phyloP scores from a whole-genome alignment of 345 rosid species.

The Euphorbia pulcherrima region DNA sequence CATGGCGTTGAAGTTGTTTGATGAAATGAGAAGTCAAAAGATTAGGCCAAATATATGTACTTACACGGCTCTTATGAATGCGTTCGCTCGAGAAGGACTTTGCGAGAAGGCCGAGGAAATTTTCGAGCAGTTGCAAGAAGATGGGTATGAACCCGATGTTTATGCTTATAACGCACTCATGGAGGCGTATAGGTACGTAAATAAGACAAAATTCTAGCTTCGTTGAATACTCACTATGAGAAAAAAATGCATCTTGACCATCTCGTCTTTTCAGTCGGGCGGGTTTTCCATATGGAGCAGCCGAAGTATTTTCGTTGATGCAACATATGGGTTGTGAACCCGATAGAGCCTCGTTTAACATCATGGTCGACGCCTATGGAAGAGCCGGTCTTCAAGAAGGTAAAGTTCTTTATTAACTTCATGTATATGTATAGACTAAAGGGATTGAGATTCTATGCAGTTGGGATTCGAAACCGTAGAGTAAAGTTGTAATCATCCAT shows the following conservation, averaged over 20 bases:
- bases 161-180: conserved; percentile 89
- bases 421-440: too few relatives aligned
- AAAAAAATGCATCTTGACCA: conserved; percentile 4
- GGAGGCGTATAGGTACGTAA: conserved; percentile 76
- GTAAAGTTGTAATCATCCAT: too few relatives aligned
- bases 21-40: conserved; percentile 76
- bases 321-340: conserved; percentile 95
- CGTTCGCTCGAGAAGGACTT: conserved; percentile 93
- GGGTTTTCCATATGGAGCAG: conserved; percentile 86
- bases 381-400: conserved; percentile 80
- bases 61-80: conserved; percentile 76
- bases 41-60: conserved; percentile 86
- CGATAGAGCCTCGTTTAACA: conserved; percentile 86
- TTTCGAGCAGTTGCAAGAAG: conserved; percentile 87
- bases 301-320: conserved; percentile 90
- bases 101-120: conserved; percentile 93
- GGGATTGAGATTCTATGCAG: too few relatives aligned
- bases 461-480: too few relatives aligned
- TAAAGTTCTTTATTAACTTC: conserved; percentile 23
- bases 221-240: background rate
- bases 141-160: conserved; percentile 81
- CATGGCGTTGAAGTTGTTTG: conserved; percentile 69
- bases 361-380: conserved; percentile 93
- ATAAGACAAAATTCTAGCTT: background rate
- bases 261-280: conserved; percentile 58